These are phyloP conservation scores for Cryptococcus hybrid DNA, from an alignment of 1,284 basidiomycete species.

Conservation along the genomic window DNA sequence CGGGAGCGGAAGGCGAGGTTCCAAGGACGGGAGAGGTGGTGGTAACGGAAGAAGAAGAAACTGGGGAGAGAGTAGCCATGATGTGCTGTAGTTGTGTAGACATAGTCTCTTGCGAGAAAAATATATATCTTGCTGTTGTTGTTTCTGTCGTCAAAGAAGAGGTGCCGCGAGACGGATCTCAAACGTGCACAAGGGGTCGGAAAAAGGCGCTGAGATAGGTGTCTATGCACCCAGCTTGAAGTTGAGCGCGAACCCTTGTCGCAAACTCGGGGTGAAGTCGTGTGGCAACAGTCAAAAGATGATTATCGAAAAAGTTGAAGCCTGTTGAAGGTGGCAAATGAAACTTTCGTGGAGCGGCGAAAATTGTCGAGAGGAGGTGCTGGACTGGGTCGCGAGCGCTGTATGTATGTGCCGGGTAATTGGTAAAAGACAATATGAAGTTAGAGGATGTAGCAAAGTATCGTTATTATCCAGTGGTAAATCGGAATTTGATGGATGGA, in stretches of 20 bases:
- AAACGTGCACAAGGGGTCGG: constrained; percentile 51
- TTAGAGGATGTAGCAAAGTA: too few species aligned
- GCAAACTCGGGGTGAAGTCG: not conserved
- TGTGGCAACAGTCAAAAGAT: constrained; percentile 3
- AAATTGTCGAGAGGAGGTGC: constrained; percentile 30
- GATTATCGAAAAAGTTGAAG: constrained; percentile 12
- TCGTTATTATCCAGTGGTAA: too few species aligned
- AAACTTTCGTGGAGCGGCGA: too few species aligned
- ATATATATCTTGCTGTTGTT: constrained; percentile 2
- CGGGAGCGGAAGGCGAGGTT: constrained; percentile 16
- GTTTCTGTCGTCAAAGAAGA: constrained; percentile 9
- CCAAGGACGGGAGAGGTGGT: constrained; percentile 11
- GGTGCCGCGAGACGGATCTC: constrained; percentile 50
- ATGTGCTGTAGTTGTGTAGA: constrained; percentile 4
- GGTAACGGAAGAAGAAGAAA: constrained; percentile 26
- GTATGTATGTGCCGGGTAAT: constrained; percentile 7
- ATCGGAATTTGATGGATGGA: too few species aligned
- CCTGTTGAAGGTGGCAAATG: too few species aligned
- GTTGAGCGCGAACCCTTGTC: not conserved
- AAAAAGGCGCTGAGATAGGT: constrained; percentile 11
- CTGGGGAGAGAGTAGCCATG: constrained; percentile 27
- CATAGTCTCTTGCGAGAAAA: not conserved
- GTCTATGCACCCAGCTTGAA: constrained; percentile 40
- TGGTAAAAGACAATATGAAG: not conserved
- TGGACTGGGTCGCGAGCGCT: constrained; percentile 96